Conservation (phyloP, 345 rosid genomes). For the Lenwebbia sp. region DNA sequence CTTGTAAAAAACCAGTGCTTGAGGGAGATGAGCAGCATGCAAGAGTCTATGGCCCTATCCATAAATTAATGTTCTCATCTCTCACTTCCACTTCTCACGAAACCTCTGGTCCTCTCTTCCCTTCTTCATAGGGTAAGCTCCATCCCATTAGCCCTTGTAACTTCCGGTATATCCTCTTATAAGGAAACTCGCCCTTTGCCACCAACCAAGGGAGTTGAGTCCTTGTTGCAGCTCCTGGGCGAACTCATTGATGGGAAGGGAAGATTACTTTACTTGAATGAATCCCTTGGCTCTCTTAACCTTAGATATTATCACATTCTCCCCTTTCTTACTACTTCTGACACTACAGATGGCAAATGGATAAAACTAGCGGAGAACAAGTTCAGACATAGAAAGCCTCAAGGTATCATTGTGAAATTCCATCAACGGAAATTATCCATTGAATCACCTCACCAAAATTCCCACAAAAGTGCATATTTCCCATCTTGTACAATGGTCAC, state of each 20-base stretch:
- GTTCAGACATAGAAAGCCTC: background rate
- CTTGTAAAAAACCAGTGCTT: background rate
- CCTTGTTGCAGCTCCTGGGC: no score
- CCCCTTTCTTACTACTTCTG: background rate
- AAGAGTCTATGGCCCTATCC: background rate
- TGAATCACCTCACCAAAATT: background rate
- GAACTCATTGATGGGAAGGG: no score
- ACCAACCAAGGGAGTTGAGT: no score
- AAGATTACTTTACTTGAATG: no score
- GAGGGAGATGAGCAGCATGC: background rate
- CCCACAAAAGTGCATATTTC: background rate
- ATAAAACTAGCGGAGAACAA: background rate
- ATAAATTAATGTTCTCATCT: background rate
- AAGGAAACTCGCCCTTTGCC: no score
- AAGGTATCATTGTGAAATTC: background rate
- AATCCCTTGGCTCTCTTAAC: background rate
- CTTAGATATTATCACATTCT: background rate
- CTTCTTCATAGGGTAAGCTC: no score
- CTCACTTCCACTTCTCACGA: background rate
- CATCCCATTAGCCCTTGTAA: no score
- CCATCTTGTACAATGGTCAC: background rate
- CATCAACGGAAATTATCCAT: background rate
- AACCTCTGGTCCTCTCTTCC: no score
- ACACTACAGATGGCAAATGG: background rate
- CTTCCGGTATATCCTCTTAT: no score